phyloP scores from a whole-genome alignment of 2,329 filamentous ascomycete genomes.

The Ophiosphaerella herpotricha region DNA sequence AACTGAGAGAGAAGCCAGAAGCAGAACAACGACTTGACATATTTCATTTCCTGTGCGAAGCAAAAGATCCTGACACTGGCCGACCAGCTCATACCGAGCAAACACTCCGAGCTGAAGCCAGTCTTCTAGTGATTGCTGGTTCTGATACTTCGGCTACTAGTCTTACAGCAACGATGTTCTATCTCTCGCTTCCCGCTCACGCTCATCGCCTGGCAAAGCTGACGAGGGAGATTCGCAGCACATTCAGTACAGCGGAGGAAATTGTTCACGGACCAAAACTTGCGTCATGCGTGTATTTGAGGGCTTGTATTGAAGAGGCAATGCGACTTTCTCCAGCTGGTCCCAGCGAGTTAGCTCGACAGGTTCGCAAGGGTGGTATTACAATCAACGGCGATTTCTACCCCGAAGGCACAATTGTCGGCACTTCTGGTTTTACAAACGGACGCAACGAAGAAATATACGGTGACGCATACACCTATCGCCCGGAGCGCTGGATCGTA shows the following conservation, averaged over 20 bases:
- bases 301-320: conserved; percentile 21
- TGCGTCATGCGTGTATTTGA: conserved; percentile 10
- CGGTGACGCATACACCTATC: conserved; percentile 13
- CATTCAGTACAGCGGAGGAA: conserved; percentile 10
- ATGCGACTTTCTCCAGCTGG: conserved; percentile 18
- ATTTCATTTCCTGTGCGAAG: conserved; percentile 46
- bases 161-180: conserved; percentile 15
- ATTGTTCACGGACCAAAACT: conserved; percentile 7
- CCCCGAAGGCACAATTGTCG: conserved; percentile 22
- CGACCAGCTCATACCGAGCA: conserved; percentile 31
- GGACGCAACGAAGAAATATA: conserved; percentile 18
- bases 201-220: conserved; percentile 10
- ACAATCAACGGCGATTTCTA: conserved; percentile 14
- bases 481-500: conserved; percentile 22
- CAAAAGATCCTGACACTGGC: conserved; percentile 47
- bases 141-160: conserved; percentile 12
- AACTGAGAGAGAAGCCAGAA: no score
- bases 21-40: conserved; percentile 27
- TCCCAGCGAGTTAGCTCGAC: conserved; percentile 15
- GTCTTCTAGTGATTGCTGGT: conserved; percentile 17
- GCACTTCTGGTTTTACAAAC: conserved; percentile 17
- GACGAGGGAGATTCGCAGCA: conserved; percentile 11
- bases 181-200: conserved; percentile 2
- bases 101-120: conserved; percentile 39
- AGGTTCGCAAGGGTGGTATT: conserved; percentile 18